phyloP scores from a whole-genome alignment of 2,329 filamentous ascomycete genomes.

The Ceratocystis lukuohia region DNA sequence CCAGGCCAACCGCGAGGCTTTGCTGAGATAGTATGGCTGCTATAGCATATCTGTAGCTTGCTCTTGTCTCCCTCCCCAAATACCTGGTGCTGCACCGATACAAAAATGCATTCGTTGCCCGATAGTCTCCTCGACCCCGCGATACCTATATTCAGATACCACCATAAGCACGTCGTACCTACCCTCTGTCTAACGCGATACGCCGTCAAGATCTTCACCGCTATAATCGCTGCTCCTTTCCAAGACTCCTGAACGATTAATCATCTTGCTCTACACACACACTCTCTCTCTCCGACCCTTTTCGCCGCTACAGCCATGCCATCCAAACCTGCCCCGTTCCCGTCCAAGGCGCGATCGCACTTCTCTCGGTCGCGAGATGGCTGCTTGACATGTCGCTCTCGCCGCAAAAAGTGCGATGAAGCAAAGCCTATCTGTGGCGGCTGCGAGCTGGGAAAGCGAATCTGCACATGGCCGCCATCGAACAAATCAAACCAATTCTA shows the following conservation, averaged over 20 bases:
- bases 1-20: not conserved
- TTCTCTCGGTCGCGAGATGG: constrained; percentile 24
- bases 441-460: constrained; percentile 25
- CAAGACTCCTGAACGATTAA: too few relatives aligned
- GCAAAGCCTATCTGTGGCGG: constrained; percentile 31
- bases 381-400: constrained; percentile 33
- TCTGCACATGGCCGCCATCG: constrained; percentile 21
- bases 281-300: not conserved
- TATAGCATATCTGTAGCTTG: not conserved
- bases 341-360: constrained; percentile 13
- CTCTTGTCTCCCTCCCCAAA: not conserved
- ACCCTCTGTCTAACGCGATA: not conserved
- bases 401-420: constrained; percentile 38
- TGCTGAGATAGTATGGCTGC: not conserved
- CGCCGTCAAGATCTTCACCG: not conserved
- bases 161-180: not conserved
- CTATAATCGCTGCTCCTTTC: not conserved
- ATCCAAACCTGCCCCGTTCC: constrained; percentile 15
- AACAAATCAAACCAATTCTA: not conserved
- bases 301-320: constrained; percentile 17
- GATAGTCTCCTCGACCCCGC: not conserved
- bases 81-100: not conserved
- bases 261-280: not conserved
- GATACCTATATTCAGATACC: not conserved
- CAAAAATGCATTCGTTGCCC: not conserved